Evolutionary conservation across 345 rosid genomes (phyloP).

Genomic region (Populus nigra): DNA sequence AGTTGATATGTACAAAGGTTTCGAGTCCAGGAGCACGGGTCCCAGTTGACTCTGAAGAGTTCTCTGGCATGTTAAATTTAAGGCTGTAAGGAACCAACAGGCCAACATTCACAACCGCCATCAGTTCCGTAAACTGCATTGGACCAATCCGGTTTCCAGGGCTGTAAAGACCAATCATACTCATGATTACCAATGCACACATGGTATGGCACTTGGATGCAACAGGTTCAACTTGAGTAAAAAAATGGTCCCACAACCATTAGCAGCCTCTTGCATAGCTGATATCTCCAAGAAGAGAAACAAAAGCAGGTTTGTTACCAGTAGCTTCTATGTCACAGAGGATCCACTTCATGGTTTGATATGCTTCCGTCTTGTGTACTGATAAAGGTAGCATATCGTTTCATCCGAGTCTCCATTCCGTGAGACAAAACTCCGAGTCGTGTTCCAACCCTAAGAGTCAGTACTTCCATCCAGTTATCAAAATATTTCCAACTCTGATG

Average conservation of each 20-base stretch:
- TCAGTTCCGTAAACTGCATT: constrained; percentile 53
- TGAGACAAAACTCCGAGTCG: constrained; percentile 61
- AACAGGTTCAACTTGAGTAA: constrained; percentile 64
- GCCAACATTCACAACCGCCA: constrained; percentile 91
- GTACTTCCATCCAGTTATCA: constrained; percentile 65
- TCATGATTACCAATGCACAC: constrained; percentile 96
- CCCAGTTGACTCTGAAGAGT: constrained; percentile 70
- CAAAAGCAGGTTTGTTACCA: constrained; percentile 57
- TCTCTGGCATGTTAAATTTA: constrained; percentile 92
- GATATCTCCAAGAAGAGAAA: constrained; percentile 90
- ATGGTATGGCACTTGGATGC: constrained; percentile 84
- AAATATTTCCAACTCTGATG: background rate
- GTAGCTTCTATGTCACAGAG: constrained; percentile 69
- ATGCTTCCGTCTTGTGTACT: constrained; percentile 83
- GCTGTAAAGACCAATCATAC: constrained; percentile 89
- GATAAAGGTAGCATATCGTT: constrained; percentile 51
- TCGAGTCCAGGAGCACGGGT: constrained; percentile 58
- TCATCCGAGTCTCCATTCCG: constrained; percentile 48
- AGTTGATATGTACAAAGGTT: constrained; percentile 81
- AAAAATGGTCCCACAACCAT: constrained; percentile 94
- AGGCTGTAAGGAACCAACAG: constrained; percentile 68
- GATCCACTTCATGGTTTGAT: constrained; percentile 80
- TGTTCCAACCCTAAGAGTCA: constrained; percentile 73
- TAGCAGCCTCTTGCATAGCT: constrained; percentile 87
- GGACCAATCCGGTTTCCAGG: constrained; percentile 90